Evolutionary conservation across 2,329 filamentous ascomycete genomes (phyloP).

Genomic region (Cladorrhinum sp.): DNA sequence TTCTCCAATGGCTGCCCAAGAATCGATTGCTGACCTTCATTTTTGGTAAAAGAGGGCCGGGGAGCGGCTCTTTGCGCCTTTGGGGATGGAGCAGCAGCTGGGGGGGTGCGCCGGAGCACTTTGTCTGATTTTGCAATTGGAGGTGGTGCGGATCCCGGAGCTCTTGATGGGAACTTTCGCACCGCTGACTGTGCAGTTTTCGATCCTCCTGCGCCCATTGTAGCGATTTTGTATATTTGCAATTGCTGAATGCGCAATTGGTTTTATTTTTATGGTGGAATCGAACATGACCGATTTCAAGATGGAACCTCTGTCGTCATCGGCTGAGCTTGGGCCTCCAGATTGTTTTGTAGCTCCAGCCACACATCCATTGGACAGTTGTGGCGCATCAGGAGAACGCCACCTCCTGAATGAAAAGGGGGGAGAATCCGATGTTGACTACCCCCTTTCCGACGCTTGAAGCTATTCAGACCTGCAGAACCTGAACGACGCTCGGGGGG

Average conservation of each 20-base stretch:
- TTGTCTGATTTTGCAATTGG: slow-evolving; percentile 10
- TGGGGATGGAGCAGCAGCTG: not conserved
- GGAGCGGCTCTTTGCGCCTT: slow-evolving; percentile 10
- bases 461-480: not conserved
- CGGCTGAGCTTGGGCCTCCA: slow-evolving; percentile 5
- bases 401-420: slow-evolving; percentile 1
- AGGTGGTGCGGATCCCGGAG: slow-evolving; percentile 23
- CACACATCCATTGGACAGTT: not conserved
- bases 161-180: slow-evolving; percentile 30
- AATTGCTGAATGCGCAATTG: not conserved
- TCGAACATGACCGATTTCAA: not conserved
- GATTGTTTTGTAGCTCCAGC: slow-evolving; percentile 25
- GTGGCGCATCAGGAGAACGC: not conserved
- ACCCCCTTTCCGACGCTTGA: not conserved
- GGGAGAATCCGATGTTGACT: not conserved
- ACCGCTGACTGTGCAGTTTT: slow-evolving; percentile 25
- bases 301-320: not conserved
- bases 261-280: not conserved
- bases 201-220: slow-evolving; percentile 26
- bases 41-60: slow-evolving; percentile 24
- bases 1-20: not conserved
- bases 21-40: slow-evolving; percentile 27
- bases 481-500: too few relatives aligned
- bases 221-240: not conserved
- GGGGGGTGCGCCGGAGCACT: slow-evolving; percentile 4